These are phyloP conservation scores for Casuarina equisetifolia DNA, from an alignment of 306 rosid species.

Conservation along the genomic window DNA sequence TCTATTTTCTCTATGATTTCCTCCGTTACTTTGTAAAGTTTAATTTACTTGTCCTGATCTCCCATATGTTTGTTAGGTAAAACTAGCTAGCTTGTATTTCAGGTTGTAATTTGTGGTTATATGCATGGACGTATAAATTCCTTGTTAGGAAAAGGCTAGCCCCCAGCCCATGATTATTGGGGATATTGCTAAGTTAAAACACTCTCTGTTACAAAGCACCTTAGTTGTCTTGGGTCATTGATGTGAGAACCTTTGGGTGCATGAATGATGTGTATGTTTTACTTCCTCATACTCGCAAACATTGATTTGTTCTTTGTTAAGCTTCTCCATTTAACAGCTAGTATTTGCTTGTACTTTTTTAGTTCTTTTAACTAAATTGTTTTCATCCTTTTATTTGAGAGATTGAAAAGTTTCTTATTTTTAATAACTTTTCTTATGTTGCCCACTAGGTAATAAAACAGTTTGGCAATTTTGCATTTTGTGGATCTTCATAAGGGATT, in stretches of 20 bases:
- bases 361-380: not conserved
- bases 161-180: not conserved
- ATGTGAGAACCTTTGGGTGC: not conserved
- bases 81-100: not conserved
- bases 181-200: not conserved
- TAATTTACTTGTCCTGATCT: not conserved
- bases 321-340: not conserved
- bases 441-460: no score
- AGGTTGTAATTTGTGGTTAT: not conserved
- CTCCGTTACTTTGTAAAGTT: not conserved
- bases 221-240: not conserved
- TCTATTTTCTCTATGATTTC: not conserved
- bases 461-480: not conserved
- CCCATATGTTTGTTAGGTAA: constrained; percentile 1
- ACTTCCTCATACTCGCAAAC: not conserved
- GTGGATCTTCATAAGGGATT: no score
- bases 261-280: not conserved
- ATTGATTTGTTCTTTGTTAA: not conserved
- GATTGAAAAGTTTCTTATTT: not conserved
- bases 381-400: not conserved
- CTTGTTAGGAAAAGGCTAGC: not conserved
- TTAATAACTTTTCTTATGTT: no score
- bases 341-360: not conserved
- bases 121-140: not conserved
- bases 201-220: not conserved